Conservation (phyloP, 140 eudicot species). For the Anethum foeniculum region DNA sequence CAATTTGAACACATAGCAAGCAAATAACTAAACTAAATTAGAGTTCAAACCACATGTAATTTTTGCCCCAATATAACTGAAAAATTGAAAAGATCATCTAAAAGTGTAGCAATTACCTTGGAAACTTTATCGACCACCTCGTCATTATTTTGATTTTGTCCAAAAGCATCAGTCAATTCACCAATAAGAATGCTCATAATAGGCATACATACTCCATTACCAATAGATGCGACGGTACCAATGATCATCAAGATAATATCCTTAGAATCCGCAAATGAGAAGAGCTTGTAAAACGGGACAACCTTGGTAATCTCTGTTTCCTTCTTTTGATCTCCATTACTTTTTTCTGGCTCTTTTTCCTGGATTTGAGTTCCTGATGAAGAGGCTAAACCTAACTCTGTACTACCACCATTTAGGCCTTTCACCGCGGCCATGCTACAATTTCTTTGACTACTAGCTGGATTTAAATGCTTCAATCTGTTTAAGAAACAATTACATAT, state of each 20-base stretch:
- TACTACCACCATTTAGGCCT: background rate
- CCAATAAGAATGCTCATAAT: constrained; percentile 6
- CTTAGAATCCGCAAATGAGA: constrained; percentile 9
- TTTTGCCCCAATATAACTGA: background rate
- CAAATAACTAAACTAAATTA: background rate
- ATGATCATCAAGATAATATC: constrained; percentile 14
- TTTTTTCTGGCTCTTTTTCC: background rate
- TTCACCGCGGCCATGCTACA: background rate
- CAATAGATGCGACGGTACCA: constrained; percentile 8
- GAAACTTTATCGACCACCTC: constrained; percentile 12
- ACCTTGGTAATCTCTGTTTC: background rate
- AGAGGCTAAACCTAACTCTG: background rate
- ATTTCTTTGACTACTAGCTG: background rate
- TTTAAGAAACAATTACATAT: background rate
- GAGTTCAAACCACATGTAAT: background rate
- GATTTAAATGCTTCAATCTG: background rate
- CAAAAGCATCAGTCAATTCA: constrained; percentile 11
- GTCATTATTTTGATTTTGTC: constrained; percentile 8
- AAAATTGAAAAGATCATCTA: background rate
- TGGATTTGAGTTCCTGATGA: background rate
- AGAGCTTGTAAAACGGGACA: constrained; percentile 11
- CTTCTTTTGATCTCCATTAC: constrained; percentile 1
- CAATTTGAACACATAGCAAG: background rate
- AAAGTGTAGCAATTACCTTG: constrained; percentile 2
- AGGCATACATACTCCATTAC: constrained; percentile 11